Percentiles rank a stretch among this genome's conserved stretches.
Evolutionary conservation across 768 basidiomycete genomes (phyloP).

Genomic region (Mycena sanguinolenta): DNA sequence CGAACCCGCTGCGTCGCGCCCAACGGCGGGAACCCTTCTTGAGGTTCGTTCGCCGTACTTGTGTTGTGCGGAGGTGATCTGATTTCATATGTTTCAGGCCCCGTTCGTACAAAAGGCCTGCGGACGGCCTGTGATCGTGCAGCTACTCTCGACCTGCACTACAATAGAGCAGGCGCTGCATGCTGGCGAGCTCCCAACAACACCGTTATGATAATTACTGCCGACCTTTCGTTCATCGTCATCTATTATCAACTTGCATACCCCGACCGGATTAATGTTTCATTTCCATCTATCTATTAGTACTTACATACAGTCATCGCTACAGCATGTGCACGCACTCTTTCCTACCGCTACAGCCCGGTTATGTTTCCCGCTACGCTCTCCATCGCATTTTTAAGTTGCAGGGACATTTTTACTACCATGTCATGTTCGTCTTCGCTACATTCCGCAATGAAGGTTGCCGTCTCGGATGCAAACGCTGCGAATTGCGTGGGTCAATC

Average conservation of each 20-base stretch:
- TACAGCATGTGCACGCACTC: slow-evolving; percentile 20
- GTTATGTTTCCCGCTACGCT: slow-evolving; percentile 75
- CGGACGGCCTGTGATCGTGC: slow-evolving; percentile 75
- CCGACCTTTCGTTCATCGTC: background rate
- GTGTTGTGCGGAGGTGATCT: background rate
- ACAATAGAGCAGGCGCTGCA: slow-evolving; percentile 68
- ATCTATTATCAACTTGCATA: slow-evolving; percentile 30
- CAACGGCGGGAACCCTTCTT: slow-evolving; percentile 67
- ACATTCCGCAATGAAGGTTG: slow-evolving; percentile 89
- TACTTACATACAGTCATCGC: slow-evolving; percentile 27
- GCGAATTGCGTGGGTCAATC: background rate
- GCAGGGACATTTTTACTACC: slow-evolving; percentile 79
- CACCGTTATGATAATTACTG: slow-evolving; percentile 21
- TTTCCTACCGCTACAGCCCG: slow-evolving; percentile 50
- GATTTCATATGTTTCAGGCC: slow-evolving; percentile 53
- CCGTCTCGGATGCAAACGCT: slow-evolving; percentile 86
- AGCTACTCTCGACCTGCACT: slow-evolving; percentile 76
- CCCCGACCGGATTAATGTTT: slow-evolving; percentile 36
- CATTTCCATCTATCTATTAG: slow-evolving; percentile 32
- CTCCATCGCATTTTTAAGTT: slow-evolving; percentile 80
- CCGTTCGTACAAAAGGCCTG: slow-evolving; percentile 78
- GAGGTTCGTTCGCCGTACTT: slow-evolving; percentile 59
- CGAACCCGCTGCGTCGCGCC: slow-evolving; percentile 67
- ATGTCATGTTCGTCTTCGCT: slow-evolving; percentile 90
- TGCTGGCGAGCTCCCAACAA: slow-evolving; percentile 39